Evolutionary conservation across 2,329 filamentous ascomycete species (phyloP).

Genomic region (Aspergillus sp.): DNA sequence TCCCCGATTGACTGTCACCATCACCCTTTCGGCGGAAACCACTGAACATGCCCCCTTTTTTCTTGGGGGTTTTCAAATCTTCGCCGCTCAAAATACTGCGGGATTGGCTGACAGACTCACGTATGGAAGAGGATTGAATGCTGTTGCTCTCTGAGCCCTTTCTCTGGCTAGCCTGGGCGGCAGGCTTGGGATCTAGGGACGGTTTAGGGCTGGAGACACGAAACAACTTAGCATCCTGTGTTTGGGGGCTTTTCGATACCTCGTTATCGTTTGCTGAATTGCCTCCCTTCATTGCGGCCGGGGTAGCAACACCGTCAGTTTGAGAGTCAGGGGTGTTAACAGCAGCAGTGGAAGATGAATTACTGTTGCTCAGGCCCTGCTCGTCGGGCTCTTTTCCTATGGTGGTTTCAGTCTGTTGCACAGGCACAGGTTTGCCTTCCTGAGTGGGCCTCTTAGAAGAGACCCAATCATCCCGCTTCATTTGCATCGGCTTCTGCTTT

Average conservation of each 20-base stretch:
- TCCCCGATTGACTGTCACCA: constrained; percentile 10
- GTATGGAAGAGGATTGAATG: not conserved
- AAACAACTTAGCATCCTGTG: constrained; percentile 1
- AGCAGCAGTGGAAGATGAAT: constrained; percentile 3
- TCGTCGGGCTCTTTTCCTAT: not conserved
- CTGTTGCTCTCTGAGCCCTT: not conserved
- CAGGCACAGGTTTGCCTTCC: not conserved
- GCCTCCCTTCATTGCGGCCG: not conserved
- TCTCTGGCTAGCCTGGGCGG: not conserved
- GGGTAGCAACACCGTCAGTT: not conserved
- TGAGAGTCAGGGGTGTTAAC: not conserved
- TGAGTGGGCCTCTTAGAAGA: not conserved
- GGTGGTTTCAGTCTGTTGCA: not conserved
- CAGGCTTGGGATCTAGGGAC: not conserved
- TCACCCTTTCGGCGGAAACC: constrained; percentile 10
- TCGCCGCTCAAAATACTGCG: constrained; percentile 1
- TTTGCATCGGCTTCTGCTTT: not conserved
- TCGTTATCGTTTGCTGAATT: not conserved
- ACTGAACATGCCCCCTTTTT: constrained; percentile 14
- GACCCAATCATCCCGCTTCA: not conserved
- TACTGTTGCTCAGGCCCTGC: not conserved
- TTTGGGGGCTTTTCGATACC: constrained; percentile 1
- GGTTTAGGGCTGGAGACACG: not conserved
- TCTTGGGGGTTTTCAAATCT: constrained; percentile 9
- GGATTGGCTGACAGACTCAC: constrained; percentile 10